Evolutionary conservation across 202 grass and related monocot species (phyloP).

Genomic region (Carex arenaria): DNA sequence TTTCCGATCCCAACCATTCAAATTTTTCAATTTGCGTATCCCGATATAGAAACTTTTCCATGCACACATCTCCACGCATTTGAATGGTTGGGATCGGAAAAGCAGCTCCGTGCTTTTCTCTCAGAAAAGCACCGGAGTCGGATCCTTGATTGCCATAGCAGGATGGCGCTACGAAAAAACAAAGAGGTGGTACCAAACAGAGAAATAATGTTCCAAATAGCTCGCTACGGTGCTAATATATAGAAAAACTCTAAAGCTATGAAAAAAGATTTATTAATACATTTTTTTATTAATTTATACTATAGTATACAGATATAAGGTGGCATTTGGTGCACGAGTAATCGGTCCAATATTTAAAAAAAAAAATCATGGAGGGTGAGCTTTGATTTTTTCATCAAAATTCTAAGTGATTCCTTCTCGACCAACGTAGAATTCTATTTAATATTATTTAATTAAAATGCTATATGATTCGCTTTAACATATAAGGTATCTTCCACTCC

Average conservation of each 20-base stretch:
- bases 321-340: background rate
- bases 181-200: background rate
- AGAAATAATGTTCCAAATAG: background rate
- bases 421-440: background rate
- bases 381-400: background rate
- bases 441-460: background rate
- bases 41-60: too few species aligned
- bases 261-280: background rate
- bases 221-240: background rate
- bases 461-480: too few species aligned
- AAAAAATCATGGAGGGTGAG: background rate
- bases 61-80: too few species aligned
- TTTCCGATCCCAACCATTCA: too few species aligned
- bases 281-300: background rate
- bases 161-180: background rate
- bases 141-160: background rate
- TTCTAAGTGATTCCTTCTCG: background rate
- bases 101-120: too few species aligned
- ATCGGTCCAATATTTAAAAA: background rate
- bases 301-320: background rate
- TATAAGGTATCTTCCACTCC: background rate
- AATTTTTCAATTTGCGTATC: too few species aligned
- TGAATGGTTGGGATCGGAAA: too few species aligned
- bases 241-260: background rate
- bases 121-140: too few species aligned